These are phyloP conservation scores for Lipomyces anomalus DNA, from an alignment of 805 yeast species.

Conservation along the genomic window DNA sequence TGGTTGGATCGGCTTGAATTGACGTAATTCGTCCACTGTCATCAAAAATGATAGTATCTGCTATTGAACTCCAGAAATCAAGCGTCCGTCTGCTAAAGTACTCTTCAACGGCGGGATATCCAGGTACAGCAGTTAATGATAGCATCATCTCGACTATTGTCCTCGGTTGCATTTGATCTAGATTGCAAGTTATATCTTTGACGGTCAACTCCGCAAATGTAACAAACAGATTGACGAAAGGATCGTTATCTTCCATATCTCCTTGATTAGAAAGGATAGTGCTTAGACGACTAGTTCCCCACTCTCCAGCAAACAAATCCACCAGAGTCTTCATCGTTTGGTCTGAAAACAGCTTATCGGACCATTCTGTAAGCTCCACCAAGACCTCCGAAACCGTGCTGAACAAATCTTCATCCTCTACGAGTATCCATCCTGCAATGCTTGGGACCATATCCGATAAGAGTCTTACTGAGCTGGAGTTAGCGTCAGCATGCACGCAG, in stretches of 20 bases:
- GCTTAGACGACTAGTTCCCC: slow-evolving; percentile 30
- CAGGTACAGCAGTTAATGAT: slow-evolving; percentile 8
- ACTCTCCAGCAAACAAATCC: slow-evolving; percentile 9
- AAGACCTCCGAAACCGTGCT: slow-evolving; percentile 10
- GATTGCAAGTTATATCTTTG: slow-evolving; percentile 6
- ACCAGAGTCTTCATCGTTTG: slow-evolving; percentile 3
- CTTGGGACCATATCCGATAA: slow-evolving; percentile 4
- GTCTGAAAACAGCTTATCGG: slow-evolving; percentile 10
- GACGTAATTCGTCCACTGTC: slow-evolving; percentile 3
- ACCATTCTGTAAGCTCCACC: slow-evolving; percentile 19
- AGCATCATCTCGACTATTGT: slow-evolving; percentile 11
- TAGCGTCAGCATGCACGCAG: slow-evolving; percentile 2
- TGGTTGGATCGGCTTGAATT: neutral
- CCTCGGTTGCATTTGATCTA: slow-evolving; percentile 1
- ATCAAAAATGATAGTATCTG: slow-evolving; percentile 15
- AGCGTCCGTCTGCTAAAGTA: slow-evolving; percentile 15
- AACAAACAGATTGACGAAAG: slow-evolving; percentile 15
- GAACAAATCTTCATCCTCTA: slow-evolving; percentile 14
- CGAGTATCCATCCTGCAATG: slow-evolving; percentile 4
- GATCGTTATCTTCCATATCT: slow-evolving; percentile 31
- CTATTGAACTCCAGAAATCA: slow-evolving; percentile 25
- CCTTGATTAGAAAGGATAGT: slow-evolving; percentile 32
- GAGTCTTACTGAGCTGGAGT: slow-evolving; percentile 1
- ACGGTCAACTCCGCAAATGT: slow-evolving; percentile 20
- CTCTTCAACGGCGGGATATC: slow-evolving; percentile 21